A percentile compares a stretch with the other conserved stretches of the same genome.
These are phyloP conservation scores for Fallopia convolvulus DNA, from an alignment of 148 eudicot genomes.

Conservation along the genomic window DNA sequence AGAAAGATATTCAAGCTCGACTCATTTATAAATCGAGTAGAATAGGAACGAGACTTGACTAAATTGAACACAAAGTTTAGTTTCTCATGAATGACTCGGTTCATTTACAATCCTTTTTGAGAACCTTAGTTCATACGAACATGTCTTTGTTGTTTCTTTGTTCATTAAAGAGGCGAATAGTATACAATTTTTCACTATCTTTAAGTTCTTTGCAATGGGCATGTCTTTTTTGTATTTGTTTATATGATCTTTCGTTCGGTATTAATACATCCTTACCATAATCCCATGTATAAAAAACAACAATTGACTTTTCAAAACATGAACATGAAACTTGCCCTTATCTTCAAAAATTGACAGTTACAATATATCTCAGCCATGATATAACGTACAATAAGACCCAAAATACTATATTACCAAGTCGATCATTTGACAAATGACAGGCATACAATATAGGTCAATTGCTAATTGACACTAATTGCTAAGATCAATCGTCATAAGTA, in stretches of 20 bases:
- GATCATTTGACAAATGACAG: conserved; percentile 7
- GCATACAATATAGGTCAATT: background rate
- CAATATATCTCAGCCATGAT: background rate
- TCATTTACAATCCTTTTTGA: too few relatives aligned
- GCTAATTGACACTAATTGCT: background rate
- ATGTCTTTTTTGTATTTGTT: background rate
- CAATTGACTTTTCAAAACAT: background rate
- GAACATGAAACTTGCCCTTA: background rate
- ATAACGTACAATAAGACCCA: background rate
- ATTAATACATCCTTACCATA: background rate
- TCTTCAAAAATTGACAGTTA: background rate
- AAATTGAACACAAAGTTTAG: too few relatives aligned
- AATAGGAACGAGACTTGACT: too few relatives aligned
- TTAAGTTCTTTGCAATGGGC: background rate
- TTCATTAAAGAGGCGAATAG: too few relatives aligned
- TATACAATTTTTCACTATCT: too few relatives aligned
- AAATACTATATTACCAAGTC: background rate
- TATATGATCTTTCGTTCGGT: background rate
- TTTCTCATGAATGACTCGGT: too few relatives aligned
- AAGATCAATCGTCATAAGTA: background rate
- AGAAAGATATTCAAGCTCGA: too few relatives aligned
- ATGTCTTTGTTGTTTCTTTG: too few relatives aligned
- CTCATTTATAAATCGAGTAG: too few relatives aligned
- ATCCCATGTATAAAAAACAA: background rate
- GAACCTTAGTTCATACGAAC: too few relatives aligned